phyloP scores from a whole-genome alignment of 2,329 filamentous ascomycete genomes.

The Tolypocladium tundrense region DNA sequence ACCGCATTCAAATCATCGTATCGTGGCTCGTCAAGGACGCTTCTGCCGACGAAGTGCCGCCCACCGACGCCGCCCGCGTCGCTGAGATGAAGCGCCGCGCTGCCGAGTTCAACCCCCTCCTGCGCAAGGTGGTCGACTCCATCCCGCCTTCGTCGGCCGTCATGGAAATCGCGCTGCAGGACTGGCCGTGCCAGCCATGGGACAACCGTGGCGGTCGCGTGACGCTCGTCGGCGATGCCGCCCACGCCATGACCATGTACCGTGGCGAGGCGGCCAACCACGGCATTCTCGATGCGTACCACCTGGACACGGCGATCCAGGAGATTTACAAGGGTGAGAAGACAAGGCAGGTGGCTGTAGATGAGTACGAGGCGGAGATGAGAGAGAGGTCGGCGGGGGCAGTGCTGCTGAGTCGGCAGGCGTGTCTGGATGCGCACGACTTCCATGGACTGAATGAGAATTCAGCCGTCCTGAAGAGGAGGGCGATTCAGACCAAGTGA shows the following conservation, averaged over 20 bases:
- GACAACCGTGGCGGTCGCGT: conserved; percentile 30
- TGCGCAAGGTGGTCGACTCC: conserved; percentile 29
- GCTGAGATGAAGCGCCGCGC: conserved; percentile 28
- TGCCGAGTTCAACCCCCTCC: conserved; percentile 21
- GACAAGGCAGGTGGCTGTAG: conserved; percentile 9
- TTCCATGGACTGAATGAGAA: conserved; percentile 18
- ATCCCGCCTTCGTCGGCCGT: conserved; percentile 30
- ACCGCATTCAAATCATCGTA: conserved; percentile 32
- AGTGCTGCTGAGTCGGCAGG: conserved; percentile 19
- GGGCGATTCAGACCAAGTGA: conserved; percentile 8
- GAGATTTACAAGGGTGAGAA: conserved; percentile 6
- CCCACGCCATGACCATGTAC: conserved; percentile 50
- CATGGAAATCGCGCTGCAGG: conserved; percentile 23
- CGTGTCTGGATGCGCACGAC: conserved; percentile 21
- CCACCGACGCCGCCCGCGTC: conserved; percentile 19
- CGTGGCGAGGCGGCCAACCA: conserved; percentile 29
- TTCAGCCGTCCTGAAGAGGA: conserved; percentile 18
- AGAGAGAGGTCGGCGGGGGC: conserved; percentile 16
- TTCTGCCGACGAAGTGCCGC: conserved; percentile 21
- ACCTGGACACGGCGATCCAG: conserved; percentile 15
- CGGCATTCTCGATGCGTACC: conserved; percentile 27
- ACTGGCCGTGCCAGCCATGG: conserved; percentile 29
- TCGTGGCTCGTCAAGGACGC: conserved; percentile 31
- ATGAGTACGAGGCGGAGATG: conserved; percentile 20
- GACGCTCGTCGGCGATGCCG: conserved; percentile 42